These are phyloP conservation scores for Thelephora ganbajun DNA, from an alignment of 768 basidiomycete genomes.

Conservation along the genomic window DNA sequence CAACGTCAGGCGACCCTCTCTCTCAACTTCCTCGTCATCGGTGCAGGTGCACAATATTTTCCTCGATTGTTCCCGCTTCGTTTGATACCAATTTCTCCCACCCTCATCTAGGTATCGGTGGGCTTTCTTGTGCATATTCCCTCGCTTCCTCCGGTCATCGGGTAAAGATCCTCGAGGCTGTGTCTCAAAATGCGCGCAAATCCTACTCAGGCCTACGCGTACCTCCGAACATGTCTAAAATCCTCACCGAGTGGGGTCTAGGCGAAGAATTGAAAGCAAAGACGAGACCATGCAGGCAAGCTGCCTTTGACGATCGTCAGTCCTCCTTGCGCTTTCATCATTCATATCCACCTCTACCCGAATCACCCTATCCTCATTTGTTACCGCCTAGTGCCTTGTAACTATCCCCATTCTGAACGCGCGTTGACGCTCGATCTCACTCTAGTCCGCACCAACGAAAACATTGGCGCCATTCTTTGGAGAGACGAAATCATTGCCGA, in stretches of 20 bases:
- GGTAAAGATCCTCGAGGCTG: conserved; percentile 43
- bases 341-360: conserved; percentile 3
- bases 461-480: conserved; percentile 32
- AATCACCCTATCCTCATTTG: conserved; percentile 5
- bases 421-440: background rate
- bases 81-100: conserved; percentile 1
- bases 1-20: too few species aligned
- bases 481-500: conserved; percentile 33
- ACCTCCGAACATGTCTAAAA: conserved; percentile 44
- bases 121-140: conserved; percentile 40
- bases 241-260: conserved; percentile 43
- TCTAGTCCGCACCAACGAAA: conserved; percentile 29
- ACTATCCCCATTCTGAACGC: background rate
- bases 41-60: conserved; percentile 30
- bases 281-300: conserved; percentile 19
- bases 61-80: background rate
- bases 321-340: conserved; percentile 1
- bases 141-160: conserved; percentile 44
- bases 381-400: background rate
- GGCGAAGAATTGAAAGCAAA: conserved; percentile 27
- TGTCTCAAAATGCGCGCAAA: conserved; percentile 16
- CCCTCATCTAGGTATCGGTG: conserved; percentile 28
- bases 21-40: conserved; percentile 32
- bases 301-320: conserved; percentile 22
- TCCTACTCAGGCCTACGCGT: conserved; percentile 30